Percentiles rank a stretch among this genome's conserved stretches.
These are phyloP conservation scores for Nakazawaea sp. DNA, from an alignment of 805 yeast genomes.

Conservation along the genomic window DNA sequence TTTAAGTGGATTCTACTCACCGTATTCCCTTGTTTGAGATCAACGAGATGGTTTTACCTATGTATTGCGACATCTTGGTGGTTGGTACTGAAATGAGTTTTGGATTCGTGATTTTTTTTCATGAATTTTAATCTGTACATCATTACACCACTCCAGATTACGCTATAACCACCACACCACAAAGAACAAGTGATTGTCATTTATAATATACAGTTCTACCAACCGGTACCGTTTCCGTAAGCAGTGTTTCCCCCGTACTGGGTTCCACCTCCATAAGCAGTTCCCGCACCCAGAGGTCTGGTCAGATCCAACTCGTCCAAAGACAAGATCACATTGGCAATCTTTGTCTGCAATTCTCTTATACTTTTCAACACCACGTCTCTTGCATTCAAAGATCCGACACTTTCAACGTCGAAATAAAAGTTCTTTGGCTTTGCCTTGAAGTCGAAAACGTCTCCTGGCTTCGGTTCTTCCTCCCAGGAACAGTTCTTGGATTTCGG, in stretches of 20 bases:
- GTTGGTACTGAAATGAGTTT: background rate
- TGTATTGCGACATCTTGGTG: constrained; percentile 32
- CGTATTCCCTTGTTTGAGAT: constrained; percentile 71
- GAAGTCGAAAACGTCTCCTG: constrained; percentile 82
- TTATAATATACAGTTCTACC: background rate
- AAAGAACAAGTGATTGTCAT: too few relatives aligned
- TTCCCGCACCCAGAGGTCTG: constrained; percentile 35
- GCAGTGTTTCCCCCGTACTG: constrained; percentile 23
- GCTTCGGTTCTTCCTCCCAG: constrained; percentile 93
- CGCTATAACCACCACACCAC: too few relatives aligned
- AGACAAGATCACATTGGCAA: constrained; percentile 80
- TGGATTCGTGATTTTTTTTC: background rate
- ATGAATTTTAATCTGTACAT: background rate
- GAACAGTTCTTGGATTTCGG: constrained; percentile 83
- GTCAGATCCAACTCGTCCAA: constrained; percentile 39
- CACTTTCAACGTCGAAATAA: constrained; percentile 87
- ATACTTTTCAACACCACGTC: constrained; percentile 85
- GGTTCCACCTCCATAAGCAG: constrained; percentile 31
- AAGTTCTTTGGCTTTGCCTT: constrained; percentile 74
- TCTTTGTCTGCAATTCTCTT: constrained; percentile 78
- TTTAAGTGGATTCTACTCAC: constrained; percentile 29
- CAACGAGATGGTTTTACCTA: constrained; percentile 83
- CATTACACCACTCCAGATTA: too few relatives aligned
- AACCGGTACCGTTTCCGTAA: constrained; percentile 20
- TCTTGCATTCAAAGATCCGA: constrained; percentile 83